Evolutionary conservation across 2,329 filamentous ascomycete genomes (phyloP).

Genomic region (Coleophoma eucalyptorum): DNA sequence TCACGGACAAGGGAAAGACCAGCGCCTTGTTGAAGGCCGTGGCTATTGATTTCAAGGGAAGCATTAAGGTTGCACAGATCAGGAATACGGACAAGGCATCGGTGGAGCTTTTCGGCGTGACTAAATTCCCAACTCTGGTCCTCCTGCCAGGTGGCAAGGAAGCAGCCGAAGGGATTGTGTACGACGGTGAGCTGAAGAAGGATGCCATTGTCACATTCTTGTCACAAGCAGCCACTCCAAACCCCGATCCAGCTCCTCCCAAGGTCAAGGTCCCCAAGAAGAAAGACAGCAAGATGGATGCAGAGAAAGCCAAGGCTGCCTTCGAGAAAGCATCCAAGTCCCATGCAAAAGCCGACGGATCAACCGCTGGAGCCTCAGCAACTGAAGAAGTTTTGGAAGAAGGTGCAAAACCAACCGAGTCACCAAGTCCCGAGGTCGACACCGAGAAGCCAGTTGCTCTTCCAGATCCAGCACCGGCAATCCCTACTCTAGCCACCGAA

Average conservation of each 20-base stretch:
- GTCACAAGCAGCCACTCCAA: constrained; percentile 72
- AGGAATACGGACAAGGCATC: constrained; percentile 63
- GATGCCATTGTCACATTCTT: constrained; percentile 78
- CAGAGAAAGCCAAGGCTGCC: constrained; percentile 34
- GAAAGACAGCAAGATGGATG: constrained; percentile 31
- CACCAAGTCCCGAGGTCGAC: constrained; percentile 30
- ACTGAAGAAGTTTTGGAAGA: constrained; percentile 45
- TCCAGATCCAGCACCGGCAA: constrained; percentile 54
- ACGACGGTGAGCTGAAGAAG: constrained; percentile 84
- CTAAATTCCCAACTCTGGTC: constrained; percentile 75
- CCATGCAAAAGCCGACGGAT: constrained; percentile 44
- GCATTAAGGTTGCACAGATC: constrained; percentile 76
- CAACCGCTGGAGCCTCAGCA: constrained; percentile 41
- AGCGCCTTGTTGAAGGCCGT: constrained; percentile 79
- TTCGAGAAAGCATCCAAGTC: constrained; percentile 47
- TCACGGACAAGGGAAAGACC: constrained; percentile 88
- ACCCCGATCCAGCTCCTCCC: constrained; percentile 65
- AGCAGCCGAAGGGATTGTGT: constrained; percentile 60
- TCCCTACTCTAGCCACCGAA: constrained; percentile 60
- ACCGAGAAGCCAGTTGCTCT: constrained; percentile 38
- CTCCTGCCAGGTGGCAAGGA: constrained; percentile 68
- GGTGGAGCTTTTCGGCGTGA: constrained; percentile 70
- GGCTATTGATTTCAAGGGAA: constrained; percentile 85
- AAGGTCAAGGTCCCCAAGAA: constrained; percentile 38
- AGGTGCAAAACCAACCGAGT: constrained; percentile 42